These are phyloP conservation scores for Sordariomycetes sp. DNA, from an alignment of 2,329 filamentous ascomycete species.

Conservation along the genomic window DNA sequence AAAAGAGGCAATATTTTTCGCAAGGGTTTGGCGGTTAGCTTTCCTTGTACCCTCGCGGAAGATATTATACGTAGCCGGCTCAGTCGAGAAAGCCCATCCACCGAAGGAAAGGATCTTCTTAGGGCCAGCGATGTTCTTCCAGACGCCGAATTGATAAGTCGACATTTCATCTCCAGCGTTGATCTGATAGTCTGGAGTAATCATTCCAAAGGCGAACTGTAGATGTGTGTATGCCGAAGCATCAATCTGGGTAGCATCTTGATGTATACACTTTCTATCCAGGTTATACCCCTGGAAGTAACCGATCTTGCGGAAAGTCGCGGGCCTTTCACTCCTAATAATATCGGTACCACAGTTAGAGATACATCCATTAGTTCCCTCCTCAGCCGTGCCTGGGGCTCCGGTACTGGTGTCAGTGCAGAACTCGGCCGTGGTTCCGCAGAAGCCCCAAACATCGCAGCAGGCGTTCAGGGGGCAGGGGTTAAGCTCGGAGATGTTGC, in stretches of 20 bases:
- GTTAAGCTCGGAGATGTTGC: constrained; percentile 27
- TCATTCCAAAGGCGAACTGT: constrained; percentile 16
- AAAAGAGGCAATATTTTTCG: constrained; percentile 20
- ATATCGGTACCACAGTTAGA: constrained; percentile 23
- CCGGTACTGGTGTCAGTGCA: constrained; percentile 17
- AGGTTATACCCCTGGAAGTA: constrained; percentile 23
- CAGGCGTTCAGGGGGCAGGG: constrained; percentile 27
- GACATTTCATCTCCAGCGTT: neutral
- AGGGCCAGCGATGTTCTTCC: neutral
- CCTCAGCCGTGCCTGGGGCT: constrained; percentile 14
- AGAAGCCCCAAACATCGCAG: constrained; percentile 23
- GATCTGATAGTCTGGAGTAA: constrained; percentile 2
- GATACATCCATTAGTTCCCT: constrained; percentile 14
- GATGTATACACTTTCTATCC: constrained; percentile 16
- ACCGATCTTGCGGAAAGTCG: constrained; percentile 7
- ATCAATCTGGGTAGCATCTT: constrained; percentile 8
- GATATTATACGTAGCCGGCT: constrained; percentile 12
- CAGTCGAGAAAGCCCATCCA: constrained; percentile 1
- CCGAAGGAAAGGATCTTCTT: constrained; percentile 5
- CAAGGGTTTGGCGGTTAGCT: constrained; percentile 26
- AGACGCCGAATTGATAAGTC: neutral
- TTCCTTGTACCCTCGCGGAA: constrained; percentile 17
- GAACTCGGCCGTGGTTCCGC: constrained; percentile 18
- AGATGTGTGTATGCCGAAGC: constrained; percentile 9
- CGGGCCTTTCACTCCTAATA: constrained; percentile 9